Evolutionary conservation across 2,329 filamentous ascomycete species (phyloP).

Genomic region (Calonectria pseudoreteaudii): DNA sequence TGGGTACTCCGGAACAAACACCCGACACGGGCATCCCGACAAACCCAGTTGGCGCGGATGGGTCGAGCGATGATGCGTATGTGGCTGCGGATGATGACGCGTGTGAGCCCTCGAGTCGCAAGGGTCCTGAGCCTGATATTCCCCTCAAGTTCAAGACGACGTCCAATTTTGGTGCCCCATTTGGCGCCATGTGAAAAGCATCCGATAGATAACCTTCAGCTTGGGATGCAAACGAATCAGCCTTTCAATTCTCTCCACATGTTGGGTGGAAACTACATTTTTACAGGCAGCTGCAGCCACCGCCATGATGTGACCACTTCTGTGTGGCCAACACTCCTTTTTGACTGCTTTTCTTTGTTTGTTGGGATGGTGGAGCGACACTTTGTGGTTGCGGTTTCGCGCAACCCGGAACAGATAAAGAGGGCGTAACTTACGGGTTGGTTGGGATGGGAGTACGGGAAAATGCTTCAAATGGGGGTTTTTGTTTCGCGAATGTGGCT

Average conservation of each 20-base stretch:
- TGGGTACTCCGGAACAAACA: conserved; percentile 24
- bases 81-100: conserved; percentile 40
- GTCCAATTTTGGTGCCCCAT: conserved; percentile 61
- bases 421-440: not conserved
- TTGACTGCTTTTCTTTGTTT: not conserved
- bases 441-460: conserved; percentile 8
- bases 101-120: conserved; percentile 36
- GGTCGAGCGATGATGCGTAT: conserved; percentile 38
- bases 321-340: not conserved
- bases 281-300: not conserved
- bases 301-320: not conserved
- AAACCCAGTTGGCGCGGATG: conserved; percentile 38
- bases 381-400: not conserved
- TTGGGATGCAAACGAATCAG: not conserved
- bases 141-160: conserved; percentile 59
- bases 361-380: not conserved
- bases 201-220: conserved; percentile 8
- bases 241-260: not conserved
- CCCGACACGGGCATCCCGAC: conserved; percentile 10
- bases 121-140: conserved; percentile 54
- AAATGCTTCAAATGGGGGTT: not conserved
- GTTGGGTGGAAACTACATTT: not conserved
- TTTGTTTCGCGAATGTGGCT: not conserved
- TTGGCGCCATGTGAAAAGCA: conserved; percentile 49
- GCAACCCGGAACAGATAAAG: not conserved